Evolutionary conservation across 139 green algal genomes (phyloP).

Genomic region (Chlorella sp.): DNA sequence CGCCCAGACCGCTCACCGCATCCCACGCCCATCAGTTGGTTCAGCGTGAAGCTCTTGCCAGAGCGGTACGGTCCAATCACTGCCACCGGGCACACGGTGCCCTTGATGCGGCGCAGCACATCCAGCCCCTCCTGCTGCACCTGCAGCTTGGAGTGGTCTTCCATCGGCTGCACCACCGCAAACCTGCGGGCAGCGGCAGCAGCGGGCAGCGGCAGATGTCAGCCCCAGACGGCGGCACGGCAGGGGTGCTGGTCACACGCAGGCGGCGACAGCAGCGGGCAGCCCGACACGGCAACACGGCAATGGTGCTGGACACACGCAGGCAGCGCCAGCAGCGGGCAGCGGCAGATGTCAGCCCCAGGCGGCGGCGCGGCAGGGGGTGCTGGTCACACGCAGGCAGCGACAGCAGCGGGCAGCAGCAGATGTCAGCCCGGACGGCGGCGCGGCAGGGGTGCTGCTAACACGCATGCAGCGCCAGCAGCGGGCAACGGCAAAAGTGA

Average conservation of each 20-base stretch:
- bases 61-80: conserved; percentile 93
- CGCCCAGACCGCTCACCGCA: conserved; percentile 65
- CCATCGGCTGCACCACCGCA: conserved; percentile 76
- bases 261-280: too few relatives aligned
- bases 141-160: conserved; percentile 70
- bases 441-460: too few relatives aligned
- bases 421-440: too few relatives aligned
- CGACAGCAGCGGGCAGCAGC: too few relatives aligned
- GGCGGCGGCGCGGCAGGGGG: too few relatives aligned
- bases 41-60: conserved; percentile 93
- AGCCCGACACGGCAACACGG: too few relatives aligned
- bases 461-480: too few relatives aligned
- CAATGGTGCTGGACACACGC: too few relatives aligned
- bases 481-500: too few relatives aligned
- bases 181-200: conserved; percentile 46
- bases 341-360: too few relatives aligned
- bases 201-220: background rate
- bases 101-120: conserved; percentile 64
- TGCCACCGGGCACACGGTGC: conserved; percentile 72
- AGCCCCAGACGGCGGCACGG: background rate
- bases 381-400: too few relatives aligned
- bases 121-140: conserved; percentile 75
- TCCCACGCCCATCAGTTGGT: conserved; percentile 87
- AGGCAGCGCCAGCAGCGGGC: too few relatives aligned
- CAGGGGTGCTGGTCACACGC: background rate